These are phyloP conservation scores for Daldinia sp. DNA, from an alignment of 2,329 filamentous ascomycete genomes.

Conservation along the genomic window DNA sequence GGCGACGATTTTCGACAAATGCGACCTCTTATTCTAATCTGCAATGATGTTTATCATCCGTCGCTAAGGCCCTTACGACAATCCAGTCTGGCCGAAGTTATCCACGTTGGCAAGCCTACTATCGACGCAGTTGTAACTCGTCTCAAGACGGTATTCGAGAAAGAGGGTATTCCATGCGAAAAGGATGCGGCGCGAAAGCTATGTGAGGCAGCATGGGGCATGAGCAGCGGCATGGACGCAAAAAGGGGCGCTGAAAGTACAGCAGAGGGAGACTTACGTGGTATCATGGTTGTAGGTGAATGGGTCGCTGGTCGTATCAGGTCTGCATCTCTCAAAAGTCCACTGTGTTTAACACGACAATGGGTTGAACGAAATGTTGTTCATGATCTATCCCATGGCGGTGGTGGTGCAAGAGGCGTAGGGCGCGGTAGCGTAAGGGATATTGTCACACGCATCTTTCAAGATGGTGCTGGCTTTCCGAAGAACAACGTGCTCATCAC, in stretches of 20 bases:
- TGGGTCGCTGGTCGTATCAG: constrained; percentile 81
- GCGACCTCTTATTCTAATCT: constrained; percentile 90
- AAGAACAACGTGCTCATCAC: constrained; percentile 58
- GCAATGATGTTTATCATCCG: constrained; percentile 96
- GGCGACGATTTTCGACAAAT: constrained; percentile 87
- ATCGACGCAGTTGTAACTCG: constrained; percentile 85
- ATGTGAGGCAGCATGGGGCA: constrained; percentile 84
- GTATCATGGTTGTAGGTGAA: constrained; percentile 85
- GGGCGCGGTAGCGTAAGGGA: constrained; percentile 77
- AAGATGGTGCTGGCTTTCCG: constrained; percentile 80
- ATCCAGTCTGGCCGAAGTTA: constrained; percentile 83
- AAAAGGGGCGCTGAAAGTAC: constrained; percentile 72
- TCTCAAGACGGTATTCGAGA: constrained; percentile 84
- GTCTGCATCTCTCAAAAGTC: constrained; percentile 53
- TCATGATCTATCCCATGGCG: constrained; percentile 72
- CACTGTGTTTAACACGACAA: constrained; percentile 68
- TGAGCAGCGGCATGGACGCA: constrained; percentile 74
- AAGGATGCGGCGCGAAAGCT: constrained; percentile 86
- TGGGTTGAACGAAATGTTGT: constrained; percentile 81
- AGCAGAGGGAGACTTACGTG: constrained; percentile 78
- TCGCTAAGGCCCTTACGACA: constrained; percentile 87
- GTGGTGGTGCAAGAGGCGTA: constrained; percentile 74
- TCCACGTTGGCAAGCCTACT: constrained; percentile 89
- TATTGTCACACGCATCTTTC: constrained; percentile 79
- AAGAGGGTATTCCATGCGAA: constrained; percentile 88